Evolutionary conservation across 2,329 filamentous ascomycete species (phyloP).

Genomic region (Ceratocystis lukuohia): DNA sequence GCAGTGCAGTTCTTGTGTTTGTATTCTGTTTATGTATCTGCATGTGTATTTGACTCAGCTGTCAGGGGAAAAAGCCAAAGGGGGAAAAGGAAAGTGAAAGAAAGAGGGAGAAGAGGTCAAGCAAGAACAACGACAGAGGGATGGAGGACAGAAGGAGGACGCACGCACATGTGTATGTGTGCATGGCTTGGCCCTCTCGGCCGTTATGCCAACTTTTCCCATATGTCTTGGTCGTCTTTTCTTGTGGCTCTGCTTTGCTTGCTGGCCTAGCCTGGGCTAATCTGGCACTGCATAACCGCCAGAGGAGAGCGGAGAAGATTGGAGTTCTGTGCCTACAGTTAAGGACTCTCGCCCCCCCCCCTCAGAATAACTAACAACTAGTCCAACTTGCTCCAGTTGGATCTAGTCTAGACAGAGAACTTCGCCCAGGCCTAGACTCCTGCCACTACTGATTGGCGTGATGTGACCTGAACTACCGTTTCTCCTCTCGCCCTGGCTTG

Average conservation of each 20-base stretch:
- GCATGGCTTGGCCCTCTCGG: not conserved
- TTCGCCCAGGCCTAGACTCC: not conserved
- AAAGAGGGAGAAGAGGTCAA: not conserved
- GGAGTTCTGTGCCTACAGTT: too few species aligned
- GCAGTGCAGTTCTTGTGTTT: too few species aligned
- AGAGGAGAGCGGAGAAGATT: too few species aligned
- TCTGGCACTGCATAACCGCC: not conserved
- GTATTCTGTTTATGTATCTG: too few species aligned
- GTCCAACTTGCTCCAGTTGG: too few species aligned
- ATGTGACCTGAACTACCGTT: too few species aligned
- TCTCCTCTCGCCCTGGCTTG: not conserved
- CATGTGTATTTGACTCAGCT: conserved; percentile 4
- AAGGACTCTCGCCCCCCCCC: too few species aligned
- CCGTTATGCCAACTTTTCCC: not conserved
- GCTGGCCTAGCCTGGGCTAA: not conserved
- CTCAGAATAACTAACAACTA: too few species aligned
- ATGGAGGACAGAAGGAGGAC: not conserved
- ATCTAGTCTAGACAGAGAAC: too few species aligned
- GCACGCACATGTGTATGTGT: not conserved
- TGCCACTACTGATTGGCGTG: not conserved
- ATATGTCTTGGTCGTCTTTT: not conserved
- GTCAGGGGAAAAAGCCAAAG: not conserved
- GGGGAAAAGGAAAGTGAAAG: not conserved
- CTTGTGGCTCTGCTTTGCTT: not conserved
- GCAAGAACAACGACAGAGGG: not conserved